These are phyloP conservation scores for Aspergillus sp. DNA, from an alignment of 2,329 filamentous ascomycete genomes.

Conservation along the genomic window DNA sequence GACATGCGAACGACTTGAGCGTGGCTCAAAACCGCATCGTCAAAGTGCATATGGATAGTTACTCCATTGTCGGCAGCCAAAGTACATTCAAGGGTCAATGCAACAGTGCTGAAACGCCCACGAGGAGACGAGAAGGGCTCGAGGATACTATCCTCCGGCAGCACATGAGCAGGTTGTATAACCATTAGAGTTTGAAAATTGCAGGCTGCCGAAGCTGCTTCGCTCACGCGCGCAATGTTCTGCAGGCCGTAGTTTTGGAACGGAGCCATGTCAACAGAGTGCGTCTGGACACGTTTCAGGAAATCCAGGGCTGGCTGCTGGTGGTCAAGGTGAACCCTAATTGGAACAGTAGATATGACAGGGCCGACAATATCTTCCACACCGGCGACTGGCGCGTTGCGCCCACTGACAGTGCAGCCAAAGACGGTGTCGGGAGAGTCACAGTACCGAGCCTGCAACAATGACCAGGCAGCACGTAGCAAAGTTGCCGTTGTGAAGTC, in stretches of 20 bases:
- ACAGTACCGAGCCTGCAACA: slow-evolving; percentile 30
- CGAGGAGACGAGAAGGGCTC: slow-evolving; percentile 6
- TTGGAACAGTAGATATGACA: slow-evolving; percentile 35
- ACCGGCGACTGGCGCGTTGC: slow-evolving; percentile 29
- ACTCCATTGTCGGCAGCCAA: slow-evolving; percentile 4
- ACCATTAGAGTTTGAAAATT: slow-evolving; percentile 22
- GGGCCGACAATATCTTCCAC: slow-evolving; percentile 38
- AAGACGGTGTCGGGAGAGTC: slow-evolving; percentile 33
- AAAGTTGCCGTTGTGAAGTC: slow-evolving; percentile 31
- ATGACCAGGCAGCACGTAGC: slow-evolving; percentile 35
- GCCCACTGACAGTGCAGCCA: slow-evolving; percentile 36
- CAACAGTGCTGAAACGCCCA: slow-evolving; percentile 6
- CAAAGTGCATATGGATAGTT: slow-evolving; percentile 8
- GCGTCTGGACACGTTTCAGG: slow-evolving; percentile 44
- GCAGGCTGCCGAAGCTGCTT: slow-evolving; percentile 28
- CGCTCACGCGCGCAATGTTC: slow-evolving; percentile 41
- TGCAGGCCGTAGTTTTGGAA: slow-evolving; percentile 48
- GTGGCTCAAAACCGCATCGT: slow-evolving; percentile 4
- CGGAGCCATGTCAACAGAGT: slow-evolving; percentile 45
- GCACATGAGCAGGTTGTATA: slow-evolving; percentile 17
- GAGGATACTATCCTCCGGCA: slow-evolving; percentile 5
- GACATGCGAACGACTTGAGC: slow-evolving; percentile 5
- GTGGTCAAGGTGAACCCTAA: slow-evolving; percentile 24
- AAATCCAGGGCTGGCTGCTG: slow-evolving; percentile 35
- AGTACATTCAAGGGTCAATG: slow-evolving; percentile 8